phyloP scores from a whole-genome alignment of 108 stramenopile species.

The Cyclostephanos tholiformis region DNA sequence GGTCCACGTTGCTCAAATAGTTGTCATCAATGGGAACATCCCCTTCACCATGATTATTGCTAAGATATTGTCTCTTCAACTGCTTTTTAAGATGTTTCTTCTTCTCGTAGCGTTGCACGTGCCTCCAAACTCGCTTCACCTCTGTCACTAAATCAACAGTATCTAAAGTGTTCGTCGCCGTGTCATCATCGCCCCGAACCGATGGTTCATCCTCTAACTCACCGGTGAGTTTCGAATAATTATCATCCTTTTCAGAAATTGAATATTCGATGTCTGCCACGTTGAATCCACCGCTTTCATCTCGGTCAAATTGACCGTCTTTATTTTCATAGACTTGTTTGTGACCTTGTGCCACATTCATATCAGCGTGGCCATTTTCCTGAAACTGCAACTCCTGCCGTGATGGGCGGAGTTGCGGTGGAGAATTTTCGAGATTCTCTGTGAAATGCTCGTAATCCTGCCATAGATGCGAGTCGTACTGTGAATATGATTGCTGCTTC shows the following conservation, averaged over 20 bases:
- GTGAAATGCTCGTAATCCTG: background rate
- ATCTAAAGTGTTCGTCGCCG: conserved; percentile 36
- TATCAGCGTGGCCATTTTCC: background rate
- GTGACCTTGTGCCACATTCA: background rate
- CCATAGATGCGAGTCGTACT: conserved; percentile 8
- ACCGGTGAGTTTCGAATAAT: conserved; percentile 26
- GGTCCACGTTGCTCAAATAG: too few species aligned
- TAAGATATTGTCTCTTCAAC: conserved; percentile 9
- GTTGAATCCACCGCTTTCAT: conserved; percentile 7
- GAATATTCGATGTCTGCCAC: conserved; percentile 14
- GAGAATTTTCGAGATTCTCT: background rate
- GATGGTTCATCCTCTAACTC: conserved; percentile 27
- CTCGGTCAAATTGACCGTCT: background rate
- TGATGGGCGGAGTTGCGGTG: background rate
- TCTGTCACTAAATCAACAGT: conserved; percentile 48
- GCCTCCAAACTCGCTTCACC: conserved; percentile 50
- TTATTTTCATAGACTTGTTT: background rate
- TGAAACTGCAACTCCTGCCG: background rate
- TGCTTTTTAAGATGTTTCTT: conserved; percentile 26
- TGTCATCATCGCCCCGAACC: conserved; percentile 29
- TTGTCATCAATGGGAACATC: background rate
- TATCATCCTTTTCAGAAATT: background rate
- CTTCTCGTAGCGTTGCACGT: conserved; percentile 44
- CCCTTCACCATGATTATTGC: conserved; percentile 1
- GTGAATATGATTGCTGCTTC: background rate